Conservation (phyloP, 2,329 filamentous ascomycete genomes). For the Apiospora arundinis region DNA sequence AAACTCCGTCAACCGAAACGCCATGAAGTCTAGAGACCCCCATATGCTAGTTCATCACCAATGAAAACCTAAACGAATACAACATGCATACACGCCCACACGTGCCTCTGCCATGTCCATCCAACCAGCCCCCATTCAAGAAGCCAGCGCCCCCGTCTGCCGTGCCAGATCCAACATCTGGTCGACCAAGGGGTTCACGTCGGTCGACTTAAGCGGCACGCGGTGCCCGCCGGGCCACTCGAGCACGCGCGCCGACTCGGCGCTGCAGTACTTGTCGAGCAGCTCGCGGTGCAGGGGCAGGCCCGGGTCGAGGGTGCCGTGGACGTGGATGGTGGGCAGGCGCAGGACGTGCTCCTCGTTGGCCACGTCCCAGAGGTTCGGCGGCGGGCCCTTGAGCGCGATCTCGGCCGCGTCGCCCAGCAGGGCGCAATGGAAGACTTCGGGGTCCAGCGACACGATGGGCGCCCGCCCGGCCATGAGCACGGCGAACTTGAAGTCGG, state of each 20-base stretch:
- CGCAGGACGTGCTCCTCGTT: constrained; percentile 53
- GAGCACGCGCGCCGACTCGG: constrained; percentile 59
- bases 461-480: constrained; percentile 68
- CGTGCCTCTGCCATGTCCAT: background rate
- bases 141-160: constrained; percentile 44
- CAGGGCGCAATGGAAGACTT: constrained; percentile 36
- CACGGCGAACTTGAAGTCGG: constrained; percentile 63
- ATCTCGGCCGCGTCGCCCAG: constrained; percentile 35
- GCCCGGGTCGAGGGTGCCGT: constrained; percentile 66
- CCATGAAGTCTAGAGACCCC: background rate
- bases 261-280: constrained; percentile 64
- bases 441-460: constrained; percentile 57
- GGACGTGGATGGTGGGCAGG: constrained; percentile 71
- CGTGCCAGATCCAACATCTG: constrained; percentile 59
- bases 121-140: background rate
- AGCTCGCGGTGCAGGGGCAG: constrained; percentile 64
- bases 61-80: background rate
- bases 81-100: background rate
- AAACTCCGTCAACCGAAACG: constrained; percentile 9
- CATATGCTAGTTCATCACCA: background rate
- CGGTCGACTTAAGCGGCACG: constrained; percentile 70
- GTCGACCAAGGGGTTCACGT: constrained; percentile 64
- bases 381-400: constrained; percentile 52
- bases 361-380: constrained; percentile 46
- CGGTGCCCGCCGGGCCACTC: constrained; percentile 79